phyloP scores from a whole-genome alignment of 176 grass and related monocot species.

The Oryza meridionalis region DNA sequence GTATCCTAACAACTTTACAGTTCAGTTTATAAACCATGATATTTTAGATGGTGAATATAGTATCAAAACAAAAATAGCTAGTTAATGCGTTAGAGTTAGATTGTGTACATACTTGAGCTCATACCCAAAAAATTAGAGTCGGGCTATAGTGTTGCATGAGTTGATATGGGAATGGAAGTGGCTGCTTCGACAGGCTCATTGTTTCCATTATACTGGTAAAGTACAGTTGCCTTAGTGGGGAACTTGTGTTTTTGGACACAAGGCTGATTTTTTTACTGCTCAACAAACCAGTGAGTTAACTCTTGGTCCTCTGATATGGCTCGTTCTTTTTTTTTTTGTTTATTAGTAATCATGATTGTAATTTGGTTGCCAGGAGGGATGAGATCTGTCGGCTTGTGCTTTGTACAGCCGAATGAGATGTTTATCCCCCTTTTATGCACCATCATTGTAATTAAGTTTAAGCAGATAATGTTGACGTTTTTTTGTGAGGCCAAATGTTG shows the following conservation, averaged over 20 bases:
- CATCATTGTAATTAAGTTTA: background rate
- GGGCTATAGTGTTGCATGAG: background rate
- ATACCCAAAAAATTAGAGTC: background rate
- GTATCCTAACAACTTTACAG: background rate
- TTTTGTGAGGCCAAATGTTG: background rate
- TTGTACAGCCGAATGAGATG: background rate
- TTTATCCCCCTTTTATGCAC: background rate
- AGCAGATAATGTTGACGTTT: background rate
- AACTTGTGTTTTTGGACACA: background rate
- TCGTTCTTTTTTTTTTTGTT: background rate
- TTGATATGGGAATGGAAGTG: background rate
- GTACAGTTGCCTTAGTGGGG: background rate
- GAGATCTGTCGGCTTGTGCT: background rate
- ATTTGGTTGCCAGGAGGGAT: background rate
- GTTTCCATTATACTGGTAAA: background rate
- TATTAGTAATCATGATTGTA: background rate
- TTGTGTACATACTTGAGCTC: slow-evolving; percentile 8
- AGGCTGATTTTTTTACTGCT: too few species aligned
- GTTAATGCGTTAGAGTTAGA: background rate
- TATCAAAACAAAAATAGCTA: slow-evolving; percentile 4
- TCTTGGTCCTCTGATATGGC: background rate
- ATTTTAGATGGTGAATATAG: background rate
- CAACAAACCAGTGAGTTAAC: background rate
- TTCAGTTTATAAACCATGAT: slow-evolving; percentile 14
- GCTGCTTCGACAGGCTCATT: background rate